These are phyloP conservation scores for Gossypium gossypioides DNA, from an alignment of 441 rosid genomes.

Conservation along the genomic window DNA sequence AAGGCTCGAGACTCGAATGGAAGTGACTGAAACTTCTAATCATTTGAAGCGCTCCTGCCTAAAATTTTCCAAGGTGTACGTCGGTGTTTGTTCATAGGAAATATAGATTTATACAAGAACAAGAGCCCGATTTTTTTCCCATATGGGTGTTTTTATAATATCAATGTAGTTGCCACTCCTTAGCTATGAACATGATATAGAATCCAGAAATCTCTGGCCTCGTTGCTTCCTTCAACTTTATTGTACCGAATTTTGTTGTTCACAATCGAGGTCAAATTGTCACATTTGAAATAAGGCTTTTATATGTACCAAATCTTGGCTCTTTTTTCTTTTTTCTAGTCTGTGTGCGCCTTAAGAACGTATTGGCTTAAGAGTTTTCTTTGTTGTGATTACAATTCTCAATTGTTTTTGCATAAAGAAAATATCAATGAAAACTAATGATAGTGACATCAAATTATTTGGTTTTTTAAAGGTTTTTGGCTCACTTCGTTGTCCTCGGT, in stretches of 20 bases:
- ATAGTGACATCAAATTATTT: too few species aligned
- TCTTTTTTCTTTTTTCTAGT: background rate
- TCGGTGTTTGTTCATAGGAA: constrained; percentile 2
- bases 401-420: background rate
- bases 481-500: background rate
- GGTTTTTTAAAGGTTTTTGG: background rate
- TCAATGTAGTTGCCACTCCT: background rate
- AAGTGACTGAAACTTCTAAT: background rate
- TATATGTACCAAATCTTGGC: background rate
- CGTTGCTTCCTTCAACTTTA: background rate
- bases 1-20: background rate
- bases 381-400: background rate
- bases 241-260: background rate
- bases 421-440: background rate
- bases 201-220: background rate
- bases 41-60: background rate
- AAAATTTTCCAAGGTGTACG: background rate
- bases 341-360: background rate
- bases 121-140: background rate
- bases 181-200: background rate
- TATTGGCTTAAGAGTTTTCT: background rate
- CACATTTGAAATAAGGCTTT: background rate
- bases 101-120: background rate
- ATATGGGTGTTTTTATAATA: background rate
- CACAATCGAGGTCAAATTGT: background rate